phyloP scores from a whole-genome alignment of 2,329 filamentous ascomycete species.

The Colletotrichum incanum region DNA sequence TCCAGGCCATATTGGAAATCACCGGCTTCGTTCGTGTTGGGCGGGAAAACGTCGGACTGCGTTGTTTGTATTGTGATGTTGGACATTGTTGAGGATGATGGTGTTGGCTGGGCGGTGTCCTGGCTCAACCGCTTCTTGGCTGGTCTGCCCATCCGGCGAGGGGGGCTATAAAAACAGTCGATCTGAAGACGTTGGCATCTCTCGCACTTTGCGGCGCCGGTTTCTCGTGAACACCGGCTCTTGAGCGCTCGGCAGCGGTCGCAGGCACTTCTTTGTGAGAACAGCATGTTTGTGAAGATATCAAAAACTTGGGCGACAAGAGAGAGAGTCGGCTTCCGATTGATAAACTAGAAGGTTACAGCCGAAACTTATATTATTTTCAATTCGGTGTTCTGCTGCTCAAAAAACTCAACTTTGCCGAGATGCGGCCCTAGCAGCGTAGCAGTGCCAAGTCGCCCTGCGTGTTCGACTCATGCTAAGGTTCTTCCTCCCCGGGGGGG shows the following conservation, averaged over 20 bases:
- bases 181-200: slow-evolving; percentile 40
- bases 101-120: slow-evolving; percentile 5
- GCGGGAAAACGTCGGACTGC: slow-evolving; percentile 11
- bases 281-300: slow-evolving; percentile 28
- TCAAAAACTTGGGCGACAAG: slow-evolving; percentile 13
- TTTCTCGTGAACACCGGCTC: slow-evolving; percentile 37
- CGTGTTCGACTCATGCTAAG: slow-evolving; percentile 35
- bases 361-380: slow-evolving; percentile 32
- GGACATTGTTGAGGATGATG: slow-evolving; percentile 32
- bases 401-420: slow-evolving; percentile 25
- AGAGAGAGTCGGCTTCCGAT: neutral
- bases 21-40: slow-evolving; percentile 12
- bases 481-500: slow-evolving; percentile 4
- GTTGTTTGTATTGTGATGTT: slow-evolving; percentile 24
- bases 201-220: slow-evolving; percentile 36
- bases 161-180: slow-evolving; percentile 40
- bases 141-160: slow-evolving; percentile 36
- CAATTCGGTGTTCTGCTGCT: neutral
- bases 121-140: slow-evolving; percentile 37
- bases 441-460: slow-evolving; percentile 16
- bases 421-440: neutral
- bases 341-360: neutral
- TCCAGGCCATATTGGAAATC: slow-evolving; percentile 36
- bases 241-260: slow-evolving; percentile 42
- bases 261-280: slow-evolving; percentile 43